Evolutionary conservation across 2,329 filamentous ascomycete genomes (phyloP).

Genomic region (Sclerotinia borealis): DNA sequence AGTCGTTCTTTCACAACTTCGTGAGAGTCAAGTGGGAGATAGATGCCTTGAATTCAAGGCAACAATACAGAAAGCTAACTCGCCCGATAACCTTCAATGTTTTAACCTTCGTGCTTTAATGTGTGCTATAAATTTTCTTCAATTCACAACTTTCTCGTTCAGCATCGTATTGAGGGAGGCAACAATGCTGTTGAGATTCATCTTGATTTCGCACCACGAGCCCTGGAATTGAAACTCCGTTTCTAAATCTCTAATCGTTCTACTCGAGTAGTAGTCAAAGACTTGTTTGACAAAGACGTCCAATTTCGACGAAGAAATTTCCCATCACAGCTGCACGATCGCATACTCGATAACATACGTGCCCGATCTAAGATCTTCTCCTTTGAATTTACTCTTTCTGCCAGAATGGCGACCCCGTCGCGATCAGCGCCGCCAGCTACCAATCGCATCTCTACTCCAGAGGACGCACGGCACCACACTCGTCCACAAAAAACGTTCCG

Average conservation of each 20-base stretch:
- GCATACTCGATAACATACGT: neutral
- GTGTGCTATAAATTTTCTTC: slow-evolving; percentile 1
- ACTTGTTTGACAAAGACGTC: neutral
- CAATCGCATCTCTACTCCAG: slow-evolving; percentile 18
- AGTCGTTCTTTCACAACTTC: neutral
- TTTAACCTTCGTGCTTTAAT: slow-evolving; percentile 6
- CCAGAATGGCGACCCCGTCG: slow-evolving; percentile 13
- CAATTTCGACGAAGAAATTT: neutral
- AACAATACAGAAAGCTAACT: neutral
- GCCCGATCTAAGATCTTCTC: neutral
- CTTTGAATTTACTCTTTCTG: neutral
- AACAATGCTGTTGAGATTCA: slow-evolving; percentile 4
- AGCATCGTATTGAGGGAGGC: neutral
- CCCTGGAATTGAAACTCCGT: slow-evolving; percentile 5
- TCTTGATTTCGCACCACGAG: slow-evolving; percentile 7
- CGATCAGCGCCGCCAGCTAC: slow-evolving; percentile 17
- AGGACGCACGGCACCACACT: slow-evolving; percentile 22
- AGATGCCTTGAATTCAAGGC: neutral
- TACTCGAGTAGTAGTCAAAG: too few species aligned
- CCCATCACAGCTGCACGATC: neutral
- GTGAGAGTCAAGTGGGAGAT: neutral
- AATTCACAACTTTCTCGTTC: neutral
- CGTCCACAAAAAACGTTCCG: slow-evolving; percentile 45
- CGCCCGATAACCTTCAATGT: neutral
- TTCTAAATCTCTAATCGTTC: neutral